Conservation (phyloP, 331 rosid genomes). For the Erythrophleum ivorense region DNA sequence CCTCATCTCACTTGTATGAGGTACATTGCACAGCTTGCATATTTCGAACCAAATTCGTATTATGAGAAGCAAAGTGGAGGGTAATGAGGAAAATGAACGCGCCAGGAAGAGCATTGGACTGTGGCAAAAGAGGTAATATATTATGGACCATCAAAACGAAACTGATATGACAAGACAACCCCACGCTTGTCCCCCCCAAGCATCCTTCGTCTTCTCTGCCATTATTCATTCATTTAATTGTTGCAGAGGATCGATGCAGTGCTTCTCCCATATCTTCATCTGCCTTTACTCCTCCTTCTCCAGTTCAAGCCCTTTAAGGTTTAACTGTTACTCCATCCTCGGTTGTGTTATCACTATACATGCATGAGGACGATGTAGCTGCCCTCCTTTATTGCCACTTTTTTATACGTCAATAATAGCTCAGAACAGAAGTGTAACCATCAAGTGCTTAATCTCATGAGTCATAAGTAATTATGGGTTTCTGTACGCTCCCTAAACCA, state of each 20-base stretch:
- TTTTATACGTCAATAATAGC: too few species aligned
- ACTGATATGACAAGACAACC: slow-evolving; percentile 58
- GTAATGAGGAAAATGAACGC: slow-evolving; percentile 23
- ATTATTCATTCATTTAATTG: slow-evolving; percentile 36
- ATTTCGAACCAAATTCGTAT: not conserved
- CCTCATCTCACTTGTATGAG: not conserved
- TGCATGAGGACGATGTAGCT: not conserved
- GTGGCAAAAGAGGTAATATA: slow-evolving; percentile 2
- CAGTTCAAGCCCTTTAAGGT: slow-evolving; percentile 15
- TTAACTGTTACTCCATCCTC: slow-evolving; percentile 20
- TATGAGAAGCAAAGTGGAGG: slow-evolving; percentile 4
- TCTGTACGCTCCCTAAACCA: too few species aligned
- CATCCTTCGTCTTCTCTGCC: not conserved
- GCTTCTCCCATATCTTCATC: not conserved
- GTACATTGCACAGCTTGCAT: not conserved
- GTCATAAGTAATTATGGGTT: not conserved
- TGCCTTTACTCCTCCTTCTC: not conserved
- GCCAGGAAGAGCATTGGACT: not conserved
- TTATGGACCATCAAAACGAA: slow-evolving; percentile 39
- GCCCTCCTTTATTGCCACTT: not conserved
- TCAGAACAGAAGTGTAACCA: too few species aligned
- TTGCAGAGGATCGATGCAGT: not conserved
- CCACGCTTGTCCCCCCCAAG: slow-evolving; percentile 48
- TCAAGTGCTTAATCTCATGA: not conserved
- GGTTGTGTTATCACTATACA: slow-evolving; percentile 1